Base-by-base conservation (phyloP, 495 filamentous ascomycete genomes). In the Usnea hakonensis region DNA sequence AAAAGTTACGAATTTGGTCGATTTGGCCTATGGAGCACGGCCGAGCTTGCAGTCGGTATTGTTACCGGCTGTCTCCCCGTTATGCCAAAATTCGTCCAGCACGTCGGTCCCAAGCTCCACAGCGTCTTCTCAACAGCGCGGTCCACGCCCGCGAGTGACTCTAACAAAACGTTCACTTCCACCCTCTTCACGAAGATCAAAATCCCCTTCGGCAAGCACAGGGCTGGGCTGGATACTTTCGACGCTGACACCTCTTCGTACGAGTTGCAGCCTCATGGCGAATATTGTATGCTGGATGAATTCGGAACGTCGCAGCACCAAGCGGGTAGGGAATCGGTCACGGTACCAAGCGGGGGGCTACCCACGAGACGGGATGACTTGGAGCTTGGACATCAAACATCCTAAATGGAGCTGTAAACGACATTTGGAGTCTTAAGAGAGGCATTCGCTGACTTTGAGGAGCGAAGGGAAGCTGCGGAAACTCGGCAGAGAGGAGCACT, bases 1-100 rank as follows among this genome's bases (percentile, higher is more conserved):
- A 13, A 61, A n/a, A 67, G 56, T n/a, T 67, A 61, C 13, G 37
- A 56, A 21, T 7, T 48, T 28, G 32, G 23, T 16, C 19, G 30
- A 3, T 36, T 50, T 4, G 57, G 57, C 8, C 52, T 64, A 44
- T 64, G 65, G 56, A 44, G 48, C 26, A n/a, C 6, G 7, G 62
- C 48, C 2, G 65, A 67, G 53, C 23, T 67, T 2, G 19, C 44
- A 10, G 21, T 33, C 10, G 57, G 65, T 17, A 61, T 58, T 48
- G 21, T 67, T 16, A 43, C 59, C 19, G 30, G 62, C 57, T 67
- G 65, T 35, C 11, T 61, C 7, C 65, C 65, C 13, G 58, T 61
- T 5, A 17, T 64, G 56, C 65, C 65, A 1, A 46, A 28, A 30
- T 64, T 67, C 50, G 61, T 64, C 30, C 56, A 61, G 36, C 46